These are phyloP conservation scores for Citrus mangshanensis DNA, from an alignment of 345 rosid species.

Conservation along the genomic window DNA sequence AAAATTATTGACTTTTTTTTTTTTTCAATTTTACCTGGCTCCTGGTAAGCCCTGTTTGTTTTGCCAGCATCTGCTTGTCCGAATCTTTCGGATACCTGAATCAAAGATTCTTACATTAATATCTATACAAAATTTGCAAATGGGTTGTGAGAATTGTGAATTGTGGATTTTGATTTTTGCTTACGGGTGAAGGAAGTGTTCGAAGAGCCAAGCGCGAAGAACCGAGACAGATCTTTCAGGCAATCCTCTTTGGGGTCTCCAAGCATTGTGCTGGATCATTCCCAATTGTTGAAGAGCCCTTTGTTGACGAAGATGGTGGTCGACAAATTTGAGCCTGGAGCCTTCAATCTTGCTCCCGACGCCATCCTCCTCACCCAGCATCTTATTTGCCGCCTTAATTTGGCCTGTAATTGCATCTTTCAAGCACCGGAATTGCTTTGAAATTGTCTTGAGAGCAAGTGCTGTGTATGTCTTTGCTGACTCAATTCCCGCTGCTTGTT, in stretches of 20 bases:
- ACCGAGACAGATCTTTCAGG: constrained; percentile 94
- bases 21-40: constrained; percentile 53
- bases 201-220: constrained; percentile 98
- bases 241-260: constrained; percentile 99
- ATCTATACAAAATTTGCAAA: background rate
- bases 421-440: constrained; percentile 89
- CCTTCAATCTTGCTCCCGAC: constrained; percentile 72
- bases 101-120: background rate
- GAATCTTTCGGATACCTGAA: constrained; percentile 94
- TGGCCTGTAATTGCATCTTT: constrained; percentile 89
- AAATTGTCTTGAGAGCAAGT: constrained; percentile 85
- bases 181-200: constrained; percentile 99
- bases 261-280: constrained; percentile 97
- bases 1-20: background rate
- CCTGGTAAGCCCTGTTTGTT: constrained; percentile 93
- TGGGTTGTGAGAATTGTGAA: background rate
- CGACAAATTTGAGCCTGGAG: constrained; percentile 89
- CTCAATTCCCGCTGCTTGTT: constrained; percentile 83
- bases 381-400: constrained; percentile 79
- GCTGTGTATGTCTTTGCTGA: constrained; percentile 91
- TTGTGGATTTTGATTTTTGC: constrained; percentile 2
- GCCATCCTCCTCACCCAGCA: constrained; percentile 82
- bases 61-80: constrained; percentile 87
- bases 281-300: constrained; percentile 95
- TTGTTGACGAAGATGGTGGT: constrained; percentile 89